phyloP scores from a whole-genome alignment of 1,284 basidiomycete genomes.

The Ustilago shanxiensis region DNA sequence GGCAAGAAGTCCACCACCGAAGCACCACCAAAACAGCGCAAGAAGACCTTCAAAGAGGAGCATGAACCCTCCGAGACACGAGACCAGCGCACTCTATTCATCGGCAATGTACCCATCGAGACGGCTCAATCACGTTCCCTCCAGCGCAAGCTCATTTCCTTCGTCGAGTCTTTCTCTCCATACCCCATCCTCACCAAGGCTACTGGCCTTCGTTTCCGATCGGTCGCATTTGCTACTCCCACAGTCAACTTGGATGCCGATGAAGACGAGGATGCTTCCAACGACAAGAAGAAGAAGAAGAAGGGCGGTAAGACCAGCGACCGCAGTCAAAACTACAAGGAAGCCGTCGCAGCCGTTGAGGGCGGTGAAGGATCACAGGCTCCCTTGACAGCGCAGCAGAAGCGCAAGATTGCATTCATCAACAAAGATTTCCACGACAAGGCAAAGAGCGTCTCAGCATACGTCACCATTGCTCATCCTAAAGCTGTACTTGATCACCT shows the following conservation, averaged over 20 bases:
- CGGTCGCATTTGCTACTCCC: conserved; percentile 68
- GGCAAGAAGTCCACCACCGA: conserved; percentile 23
- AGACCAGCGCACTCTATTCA: conserved; percentile 86
- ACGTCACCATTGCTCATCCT: conserved; percentile 63
- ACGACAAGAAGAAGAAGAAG: conserved; percentile 56
- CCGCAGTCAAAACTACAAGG: conserved; percentile 78
- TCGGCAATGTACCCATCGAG: conserved; percentile 89
- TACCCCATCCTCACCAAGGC: conserved; percentile 56
- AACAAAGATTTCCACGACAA: conserved; percentile 77
- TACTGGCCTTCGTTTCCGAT: conserved; percentile 68
- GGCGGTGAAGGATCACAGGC: conserved; percentile 61
- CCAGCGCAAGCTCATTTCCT: conserved; percentile 69
- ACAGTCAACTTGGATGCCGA: conserved; percentile 55
- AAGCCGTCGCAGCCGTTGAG: conserved; percentile 70
- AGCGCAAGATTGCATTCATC: conserved; percentile 94
- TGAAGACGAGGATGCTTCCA: conserved; percentile 65
- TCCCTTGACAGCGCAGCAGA: conserved; percentile 84
- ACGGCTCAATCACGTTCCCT: conserved; percentile 76
- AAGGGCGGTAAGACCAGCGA: conserved; percentile 72
- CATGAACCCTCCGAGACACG: conserved; percentile 69
- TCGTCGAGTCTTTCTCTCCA: conserved; percentile 66
- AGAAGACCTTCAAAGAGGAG: conserved; percentile 57
- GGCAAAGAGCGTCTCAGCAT: conserved; percentile 65
- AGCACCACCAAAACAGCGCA: conserved; percentile 23
- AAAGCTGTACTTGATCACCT: conserved; percentile 43